phyloP scores from a whole-genome alignment of 805 yeast genomes.

The Jamesozyma jinghongensis region DNA sequence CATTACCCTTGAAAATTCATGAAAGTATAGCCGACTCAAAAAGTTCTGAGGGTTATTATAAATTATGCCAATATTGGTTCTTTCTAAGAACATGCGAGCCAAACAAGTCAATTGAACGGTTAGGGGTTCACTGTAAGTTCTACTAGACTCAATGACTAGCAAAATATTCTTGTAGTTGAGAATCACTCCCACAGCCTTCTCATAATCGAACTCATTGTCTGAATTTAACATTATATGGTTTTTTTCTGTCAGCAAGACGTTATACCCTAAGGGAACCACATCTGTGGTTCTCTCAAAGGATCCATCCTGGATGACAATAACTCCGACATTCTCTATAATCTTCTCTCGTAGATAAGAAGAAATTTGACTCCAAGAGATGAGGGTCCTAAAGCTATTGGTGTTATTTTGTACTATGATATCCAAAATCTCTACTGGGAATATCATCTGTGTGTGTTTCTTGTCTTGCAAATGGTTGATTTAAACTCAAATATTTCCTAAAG shows the following conservation, averaged over 20 bases:
- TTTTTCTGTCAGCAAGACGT: conserved; percentile 6
- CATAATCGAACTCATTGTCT: conserved; percentile 5
- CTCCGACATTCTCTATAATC: conserved; percentile 15
- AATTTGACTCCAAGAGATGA: conserved; percentile 19
- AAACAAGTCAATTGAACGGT: conserved; percentile 10
- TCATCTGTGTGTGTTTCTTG: neutral
- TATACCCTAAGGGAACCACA: conserved; percentile 10
- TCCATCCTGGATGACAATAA: conserved; percentile 17
- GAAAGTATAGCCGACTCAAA: conserved; percentile 23
- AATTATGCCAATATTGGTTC: conserved; percentile 17
- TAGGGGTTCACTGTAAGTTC: conserved; percentile 19
- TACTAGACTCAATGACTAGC: conserved; percentile 16
- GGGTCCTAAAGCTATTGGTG: conserved; percentile 17
- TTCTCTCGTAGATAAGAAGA: conserved; percentile 9
- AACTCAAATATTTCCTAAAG: too few species aligned
- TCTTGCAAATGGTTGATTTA: too few species aligned
- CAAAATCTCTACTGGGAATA: conserved; percentile 22
- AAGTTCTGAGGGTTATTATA: conserved; percentile 19
- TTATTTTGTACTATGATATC: conserved; percentile 17
- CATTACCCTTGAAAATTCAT: conserved; percentile 10
- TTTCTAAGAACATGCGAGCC: conserved; percentile 4
- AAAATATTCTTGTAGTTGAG: conserved; percentile 10
- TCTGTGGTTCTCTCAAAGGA: neutral
- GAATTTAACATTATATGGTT: conserved; percentile 11
- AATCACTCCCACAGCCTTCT: conserved; percentile 5